phyloP scores from a whole-genome alignment of 1,284 basidiomycete species.

The Boletus mariae region DNA sequence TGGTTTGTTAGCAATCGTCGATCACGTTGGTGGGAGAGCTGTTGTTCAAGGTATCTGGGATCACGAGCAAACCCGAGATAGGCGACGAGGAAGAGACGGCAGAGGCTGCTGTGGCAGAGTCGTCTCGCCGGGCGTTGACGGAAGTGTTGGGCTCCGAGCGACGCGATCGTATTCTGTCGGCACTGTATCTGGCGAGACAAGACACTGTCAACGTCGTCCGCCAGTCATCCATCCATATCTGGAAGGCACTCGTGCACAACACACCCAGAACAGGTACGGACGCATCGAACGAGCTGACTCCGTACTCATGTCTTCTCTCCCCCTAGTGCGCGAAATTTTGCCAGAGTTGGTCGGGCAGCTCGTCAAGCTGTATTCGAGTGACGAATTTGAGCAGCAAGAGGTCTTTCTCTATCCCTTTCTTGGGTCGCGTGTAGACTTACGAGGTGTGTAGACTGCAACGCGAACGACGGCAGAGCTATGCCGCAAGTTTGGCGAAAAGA shows the following conservation, averaged over 20 bases:
- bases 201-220: conserved; percentile 90
- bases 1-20: conserved; percentile 75
- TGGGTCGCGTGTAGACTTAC: neutral
- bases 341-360: conserved; percentile 81
- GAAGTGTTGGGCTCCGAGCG: conserved; percentile 89
- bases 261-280: conserved; percentile 73
- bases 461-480: conserved; percentile 87
- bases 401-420: conserved; percentile 37
- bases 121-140: conserved; percentile 80
- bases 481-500: conserved; percentile 94
- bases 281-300: neutral
- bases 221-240: conserved; percentile 92
- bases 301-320: neutral
- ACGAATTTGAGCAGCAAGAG: conserved; percentile 88
- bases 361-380: conserved; percentile 67
- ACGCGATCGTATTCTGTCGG: conserved; percentile 87
- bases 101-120: conserved; percentile 68
- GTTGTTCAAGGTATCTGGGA: conserved; percentile 97
- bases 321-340: conserved; percentile 88
- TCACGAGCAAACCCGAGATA: conserved; percentile 85
- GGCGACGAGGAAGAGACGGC: conserved; percentile 76
- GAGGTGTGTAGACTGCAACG: conserved; percentile 63
- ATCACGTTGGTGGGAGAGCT: conserved; percentile 95
- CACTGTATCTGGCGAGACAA: conserved; percentile 91
- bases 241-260: conserved; percentile 97